A percentile compares a stretch with the other conserved stretches of the same genome.
Conservation (phyloP, 768 basidiomycete species). For the Pulveroboletus sp. region DNA sequence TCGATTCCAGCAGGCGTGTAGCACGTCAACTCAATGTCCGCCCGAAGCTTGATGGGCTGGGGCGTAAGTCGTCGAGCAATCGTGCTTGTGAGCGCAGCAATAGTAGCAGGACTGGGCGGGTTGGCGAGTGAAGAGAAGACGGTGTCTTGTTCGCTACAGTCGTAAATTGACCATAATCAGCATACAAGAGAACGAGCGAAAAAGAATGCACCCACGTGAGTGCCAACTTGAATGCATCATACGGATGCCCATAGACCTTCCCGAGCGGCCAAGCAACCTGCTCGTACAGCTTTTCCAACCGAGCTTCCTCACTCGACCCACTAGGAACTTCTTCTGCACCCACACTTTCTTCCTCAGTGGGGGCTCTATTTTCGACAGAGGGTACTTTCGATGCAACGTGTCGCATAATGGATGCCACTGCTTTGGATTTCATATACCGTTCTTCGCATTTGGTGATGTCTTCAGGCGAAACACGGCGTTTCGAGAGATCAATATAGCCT, state of each 20-base stretch:
- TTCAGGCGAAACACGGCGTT: conserved; percentile 95
- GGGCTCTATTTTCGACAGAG: conserved; percentile 33
- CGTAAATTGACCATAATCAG: neutral
- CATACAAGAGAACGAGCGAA: neutral
- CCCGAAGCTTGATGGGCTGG: conserved; percentile 97
- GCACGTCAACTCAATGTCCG: conserved; percentile 96
- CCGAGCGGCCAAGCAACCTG: conserved; percentile 91
- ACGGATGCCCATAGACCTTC: conserved; percentile 88
- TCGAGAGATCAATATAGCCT: conserved; percentile 99
- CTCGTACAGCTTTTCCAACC: conserved; percentile 84
- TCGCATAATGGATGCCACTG: conserved; percentile 88
- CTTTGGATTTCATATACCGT: conserved; percentile 96
- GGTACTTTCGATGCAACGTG: conserved; percentile 85
- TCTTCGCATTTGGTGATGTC: conserved; percentile 99
- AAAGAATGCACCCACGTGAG: conserved; percentile 62
- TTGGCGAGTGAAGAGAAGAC: conserved; percentile 72
- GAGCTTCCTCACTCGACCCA: conserved; percentile 64
- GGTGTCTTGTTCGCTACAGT: conserved; percentile 58
- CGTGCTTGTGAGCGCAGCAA: conserved; percentile 64
- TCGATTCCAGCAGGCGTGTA: conserved; percentile 95
- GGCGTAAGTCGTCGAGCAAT: conserved; percentile 95
- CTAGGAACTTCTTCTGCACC: conserved; percentile 20
- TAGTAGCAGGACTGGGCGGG: conserved; percentile 52
- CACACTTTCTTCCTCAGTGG: conserved; percentile 23
- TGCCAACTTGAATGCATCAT: conserved; percentile 97